These are phyloP conservation scores for Lichtheimia ramosa DNA, from an alignment of 371 early-diverging fungal species.

Conservation along the genomic window DNA sequence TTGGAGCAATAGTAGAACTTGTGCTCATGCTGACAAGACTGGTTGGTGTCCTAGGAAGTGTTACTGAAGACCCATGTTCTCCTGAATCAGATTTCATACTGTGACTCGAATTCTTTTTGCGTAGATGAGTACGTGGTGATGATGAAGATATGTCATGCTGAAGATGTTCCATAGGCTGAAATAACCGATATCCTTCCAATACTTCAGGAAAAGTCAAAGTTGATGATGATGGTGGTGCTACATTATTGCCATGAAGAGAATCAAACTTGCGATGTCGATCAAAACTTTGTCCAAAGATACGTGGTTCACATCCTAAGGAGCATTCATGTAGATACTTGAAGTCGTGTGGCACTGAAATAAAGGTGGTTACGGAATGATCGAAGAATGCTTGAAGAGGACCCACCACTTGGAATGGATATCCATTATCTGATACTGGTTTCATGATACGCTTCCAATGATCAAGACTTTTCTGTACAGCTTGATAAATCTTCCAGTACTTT, in stretches of 20 bases:
- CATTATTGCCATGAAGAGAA: slow-evolving; percentile 18
- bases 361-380: slow-evolving; percentile 35
- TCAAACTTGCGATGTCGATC: slow-evolving; percentile 22
- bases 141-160: slow-evolving; percentile 1
- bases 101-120: slow-evolving; percentile 11
- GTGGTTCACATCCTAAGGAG: slow-evolving; percentile 59
- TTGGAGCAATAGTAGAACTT: not conserved
- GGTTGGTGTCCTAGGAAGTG: not conserved
- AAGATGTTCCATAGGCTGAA: slow-evolving; percentile 13
- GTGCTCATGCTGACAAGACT: not conserved
- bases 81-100: slow-evolving; percentile 4
- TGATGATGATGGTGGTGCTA: slow-evolving; percentile 28
- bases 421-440: not conserved
- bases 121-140: slow-evolving; percentile 5
- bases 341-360: slow-evolving; percentile 45
- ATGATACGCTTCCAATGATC: slow-evolving; percentile 17
- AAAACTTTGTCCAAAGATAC: slow-evolving; percentile 53
- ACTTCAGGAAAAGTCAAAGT: slow-evolving; percentile 48
- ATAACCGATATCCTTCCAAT: slow-evolving; percentile 37
- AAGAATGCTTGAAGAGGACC: slow-evolving; percentile 45
- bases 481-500: slow-evolving; percentile 40
- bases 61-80: not conserved
- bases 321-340: slow-evolving; percentile 52
- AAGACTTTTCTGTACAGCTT: slow-evolving; percentile 29
- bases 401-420: slow-evolving; percentile 12